phyloP scores from a whole-genome alignment of 768 basidiomycete species.

The Hypholoma fasciculare region DNA sequence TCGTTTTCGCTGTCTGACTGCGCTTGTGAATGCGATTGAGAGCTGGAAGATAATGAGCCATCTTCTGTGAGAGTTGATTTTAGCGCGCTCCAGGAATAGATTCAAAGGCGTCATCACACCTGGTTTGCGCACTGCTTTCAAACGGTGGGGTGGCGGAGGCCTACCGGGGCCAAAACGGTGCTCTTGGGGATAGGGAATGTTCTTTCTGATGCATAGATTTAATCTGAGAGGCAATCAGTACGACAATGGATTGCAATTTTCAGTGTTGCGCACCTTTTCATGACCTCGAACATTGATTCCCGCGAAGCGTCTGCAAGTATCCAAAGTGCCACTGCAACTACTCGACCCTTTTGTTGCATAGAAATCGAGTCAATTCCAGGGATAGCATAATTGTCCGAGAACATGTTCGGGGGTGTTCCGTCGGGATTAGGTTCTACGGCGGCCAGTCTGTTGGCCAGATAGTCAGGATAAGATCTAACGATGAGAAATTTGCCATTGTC shows the following conservation, averaged over 20 bases:
- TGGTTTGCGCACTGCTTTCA: slow-evolving; percentile 25
- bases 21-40: slow-evolving; percentile 19
- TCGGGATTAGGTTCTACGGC: slow-evolving; percentile 30
- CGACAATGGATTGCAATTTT: neutral
- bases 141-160: slow-evolving; percentile 55
- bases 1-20: slow-evolving; percentile 30
- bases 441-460: slow-evolving; percentile 50
- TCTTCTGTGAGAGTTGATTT: neutral
- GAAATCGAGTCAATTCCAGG: slow-evolving; percentile 44
- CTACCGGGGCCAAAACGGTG: slow-evolving; percentile 68
- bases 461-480: slow-evolving; percentile 73
- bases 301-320: slow-evolving; percentile 68
- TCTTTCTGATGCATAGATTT: slow-evolving; percentile 65
- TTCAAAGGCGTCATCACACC: slow-evolving; percentile 7
- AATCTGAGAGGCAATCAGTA: slow-evolving; percentile 39
- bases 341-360: slow-evolving; percentile 53
- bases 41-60: slow-evolving; percentile 5
- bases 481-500: slow-evolving; percentile 66
- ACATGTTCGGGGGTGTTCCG: slow-evolving; percentile 40
- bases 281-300: slow-evolving; percentile 71
- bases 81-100: neutral
- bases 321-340: slow-evolving; percentile 72
- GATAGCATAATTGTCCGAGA: slow-evolving; percentile 49
- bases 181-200: slow-evolving; percentile 69
- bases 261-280: slow-evolving; percentile 53